Base-by-base conservation (phyloP, 2,329 filamentous ascomycete genomes). In the Penicillium olsonii region DNA sequence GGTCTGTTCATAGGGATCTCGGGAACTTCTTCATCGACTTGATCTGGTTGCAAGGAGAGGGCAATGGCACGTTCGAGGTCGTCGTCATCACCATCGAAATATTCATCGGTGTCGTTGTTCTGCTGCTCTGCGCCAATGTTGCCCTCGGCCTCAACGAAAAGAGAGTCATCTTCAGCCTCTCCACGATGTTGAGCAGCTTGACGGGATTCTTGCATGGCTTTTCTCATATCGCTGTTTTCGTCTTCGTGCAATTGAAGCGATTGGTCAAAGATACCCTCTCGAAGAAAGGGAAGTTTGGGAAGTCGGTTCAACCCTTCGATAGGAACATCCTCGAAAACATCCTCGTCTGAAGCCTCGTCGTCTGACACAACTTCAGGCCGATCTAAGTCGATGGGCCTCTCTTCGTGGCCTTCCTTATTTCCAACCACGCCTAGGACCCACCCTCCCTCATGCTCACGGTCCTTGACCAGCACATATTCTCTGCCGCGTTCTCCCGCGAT, bases 381-480 rank as follows among this genome's bases (percentile, higher is more conserved):
- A 66, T 99, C 94, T 15, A 99, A 83, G 66, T 97, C 91, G 52
- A 99, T 97, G 0, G 94, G 92, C 67, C 91, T 95, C 55, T 92
- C 87, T 22, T 84, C 83, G 55, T 89, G 82, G 2, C 90, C 91
- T 37, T 86, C 84, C 56, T 88, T 95, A 52, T 85, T 90, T 54
- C 87, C 91, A 18, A 99, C 92, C 20, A 99, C 94, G 44, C 94
- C 94, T 5, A 99, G 75, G 0, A 92, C 92, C 91, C 92, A 99
- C 5, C 94, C 94, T 38, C 94, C 94, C 68, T 97, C 92, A 1
- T 90, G 91, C 0, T 91, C 90, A 37, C 95, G 90, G 61, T 97
- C 97, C 72, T 94, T 95, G 33, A 99, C 92, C 4, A 99, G 76
- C 11, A 99, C 92, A 64, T 99, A 99, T 69, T 99, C 94, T 63